Base-by-base conservation (phyloP, 371 early-diverging fungal genomes). In the Phascolomyces articulosus region DNA sequence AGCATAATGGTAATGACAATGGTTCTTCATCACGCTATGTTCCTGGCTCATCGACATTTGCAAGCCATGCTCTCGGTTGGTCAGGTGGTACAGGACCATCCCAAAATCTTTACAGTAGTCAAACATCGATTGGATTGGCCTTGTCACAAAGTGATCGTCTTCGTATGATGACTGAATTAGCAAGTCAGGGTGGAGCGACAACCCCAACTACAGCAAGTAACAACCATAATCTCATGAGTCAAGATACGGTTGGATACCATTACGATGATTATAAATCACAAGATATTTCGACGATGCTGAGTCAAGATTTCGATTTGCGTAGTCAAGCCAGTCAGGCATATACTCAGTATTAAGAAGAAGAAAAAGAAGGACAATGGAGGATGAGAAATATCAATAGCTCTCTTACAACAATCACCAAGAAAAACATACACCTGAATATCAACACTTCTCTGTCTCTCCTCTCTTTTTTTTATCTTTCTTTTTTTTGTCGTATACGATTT, bases 61-160 rank as follows among this genome's bases (percentile, higher is more conserved):
- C 78, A 15, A 79, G 69, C 27, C 75, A 79, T 63, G 68, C 71
- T 16, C 65, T 79, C 57, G 74, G 71, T 0, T 79, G 82, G 75
- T 66, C 73, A 13, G 44, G 51, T 24, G 54, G 56, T 11, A 24
- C 23, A 4, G 61, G 55, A 7, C 60, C 59, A 16, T 74, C 74
- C 4, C 83, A 80, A 64, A 80, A 81, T 49, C 49, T 79, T 55
- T 82, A 80, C 55, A 80, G 79, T 58, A 85, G 85, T 55, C 83
- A 84, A 69, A 69, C 80, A 7, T 82, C 83, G 10, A 84, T 77
- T 62, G 80, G 83, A 4, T 65, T 83, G 31, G 85, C 81, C 18
- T 70, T 90, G 15, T 88, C 89, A 9, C 90, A 90, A 64, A 85
- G 87, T 62, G 90, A 90, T 66, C 79, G 90, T 10, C 63, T 90